Percentiles rank a stretch among this genome's conserved stretches.
These are phyloP conservation scores for Puccinia hordei DNA, from an alignment of 1,284 basidiomycete genomes.

Conservation along the genomic window DNA sequence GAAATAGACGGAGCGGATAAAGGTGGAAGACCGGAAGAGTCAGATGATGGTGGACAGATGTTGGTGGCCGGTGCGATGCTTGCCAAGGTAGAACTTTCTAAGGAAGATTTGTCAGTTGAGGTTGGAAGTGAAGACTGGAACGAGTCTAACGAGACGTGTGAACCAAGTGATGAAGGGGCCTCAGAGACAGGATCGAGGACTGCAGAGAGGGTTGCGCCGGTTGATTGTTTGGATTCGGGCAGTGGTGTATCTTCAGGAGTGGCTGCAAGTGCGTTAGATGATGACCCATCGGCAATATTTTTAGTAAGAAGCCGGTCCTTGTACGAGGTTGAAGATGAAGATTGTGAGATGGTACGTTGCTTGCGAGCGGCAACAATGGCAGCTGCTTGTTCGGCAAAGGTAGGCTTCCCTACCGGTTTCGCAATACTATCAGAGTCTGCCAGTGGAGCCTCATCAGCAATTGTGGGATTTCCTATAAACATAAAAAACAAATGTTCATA, in stretches of 20 bases:
- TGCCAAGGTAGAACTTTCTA: no score
- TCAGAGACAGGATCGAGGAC: not conserved
- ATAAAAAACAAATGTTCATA: constrained; percentile 1
- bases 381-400: constrained; percentile 50
- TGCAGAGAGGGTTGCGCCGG: not conserved
- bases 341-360: constrained; percentile 26
- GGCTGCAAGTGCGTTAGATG: not conserved
- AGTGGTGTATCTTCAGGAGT: not conserved
- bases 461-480: not conserved
- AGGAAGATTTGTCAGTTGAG: not conserved
- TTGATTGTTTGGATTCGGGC: not conserved
- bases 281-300: not conserved
- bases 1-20: not conserved
- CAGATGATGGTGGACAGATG: not conserved
- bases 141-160: not conserved
- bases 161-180: not conserved
- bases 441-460: not conserved
- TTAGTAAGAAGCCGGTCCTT: constrained; percentile 6
- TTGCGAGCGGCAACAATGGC: constrained; percentile 46
- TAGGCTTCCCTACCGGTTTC: not conserved
- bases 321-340: not conserved
- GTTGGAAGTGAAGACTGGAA: not conserved
- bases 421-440: constrained; percentile 6
- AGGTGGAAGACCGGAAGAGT: not conserved
- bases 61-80: not conserved